phyloP scores from a whole-genome alignment of 2,329 filamentous ascomycete species.

The Colletotrichum eleusines region DNA sequence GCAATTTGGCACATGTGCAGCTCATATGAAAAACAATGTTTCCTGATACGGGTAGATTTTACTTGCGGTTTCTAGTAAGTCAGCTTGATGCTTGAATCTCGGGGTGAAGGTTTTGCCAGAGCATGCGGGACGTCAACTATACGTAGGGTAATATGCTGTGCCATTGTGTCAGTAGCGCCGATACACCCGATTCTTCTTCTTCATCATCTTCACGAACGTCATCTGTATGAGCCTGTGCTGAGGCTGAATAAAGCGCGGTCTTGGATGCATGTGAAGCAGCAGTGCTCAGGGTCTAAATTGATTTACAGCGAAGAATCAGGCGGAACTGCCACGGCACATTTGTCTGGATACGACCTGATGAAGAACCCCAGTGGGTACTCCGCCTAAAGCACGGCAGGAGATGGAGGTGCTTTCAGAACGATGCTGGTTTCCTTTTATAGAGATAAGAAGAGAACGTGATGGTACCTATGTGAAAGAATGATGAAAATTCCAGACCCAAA shows the following conservation, averaged over 20 bases:
- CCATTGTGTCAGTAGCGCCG: slow-evolving; percentile 64
- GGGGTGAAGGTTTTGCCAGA: slow-evolving; percentile 45
- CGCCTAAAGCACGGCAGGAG: background rate
- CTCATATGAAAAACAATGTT: background rate
- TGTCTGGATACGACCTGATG: background rate
- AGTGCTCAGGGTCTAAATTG: background rate
- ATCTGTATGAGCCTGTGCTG: slow-evolving; percentile 48
- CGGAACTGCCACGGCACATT: background rate
- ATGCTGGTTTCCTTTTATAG: too few species aligned
- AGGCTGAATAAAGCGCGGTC: slow-evolving; percentile 53
- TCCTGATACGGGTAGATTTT: background rate
- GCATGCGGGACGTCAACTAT: slow-evolving; percentile 50
- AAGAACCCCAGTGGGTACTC: background rate
- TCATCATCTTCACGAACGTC: background rate
- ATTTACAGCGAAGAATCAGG: background rate
- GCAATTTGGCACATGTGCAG: background rate
- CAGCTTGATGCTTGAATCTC: slow-evolving; percentile 58
- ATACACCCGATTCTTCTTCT: slow-evolving; percentile 65
- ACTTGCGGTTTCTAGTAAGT: slow-evolving; percentile 52
- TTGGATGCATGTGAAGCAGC: slow-evolving; percentile 46
- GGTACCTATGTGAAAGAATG: background rate
- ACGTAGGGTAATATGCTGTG: slow-evolving; percentile 64
- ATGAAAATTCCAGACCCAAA: background rate
- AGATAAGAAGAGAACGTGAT: background rate
- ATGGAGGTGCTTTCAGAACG: rapidly evolving